phyloP scores from a whole-genome alignment of 345 rosid genomes.

The Anacardium occidentale region DNA sequence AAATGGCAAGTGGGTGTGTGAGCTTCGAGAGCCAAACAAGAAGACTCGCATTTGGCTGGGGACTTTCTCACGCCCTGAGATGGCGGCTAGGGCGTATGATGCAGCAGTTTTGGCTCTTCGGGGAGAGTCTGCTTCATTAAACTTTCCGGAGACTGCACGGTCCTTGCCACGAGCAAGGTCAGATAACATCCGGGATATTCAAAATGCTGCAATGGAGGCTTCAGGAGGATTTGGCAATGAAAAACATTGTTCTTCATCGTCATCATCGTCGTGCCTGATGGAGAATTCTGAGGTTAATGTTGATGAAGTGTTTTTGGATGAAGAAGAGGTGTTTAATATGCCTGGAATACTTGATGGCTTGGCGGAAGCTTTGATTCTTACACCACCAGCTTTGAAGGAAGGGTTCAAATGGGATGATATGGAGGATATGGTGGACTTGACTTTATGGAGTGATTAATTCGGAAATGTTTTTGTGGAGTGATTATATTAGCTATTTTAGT shows the following conservation, averaged over 20 bases:
- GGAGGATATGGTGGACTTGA: conserved; percentile 33
- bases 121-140: conserved; percentile 38
- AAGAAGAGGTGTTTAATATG: conserved; percentile 65
- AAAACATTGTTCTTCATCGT: conserved; percentile 4
- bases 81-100: conserved; percentile 55
- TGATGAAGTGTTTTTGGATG: conserved; percentile 32
- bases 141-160: conserved; percentile 40
- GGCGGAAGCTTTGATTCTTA: conserved; percentile 60
- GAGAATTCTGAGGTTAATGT: conserved; percentile 1
- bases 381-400: conserved; percentile 44
- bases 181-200: conserved; percentile 38
- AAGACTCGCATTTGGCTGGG: conserved; percentile 52
- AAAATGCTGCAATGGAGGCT: conserved; percentile 39
- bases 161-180: conserved; percentile 38
- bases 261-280: not conserved
- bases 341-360: conserved; percentile 46
- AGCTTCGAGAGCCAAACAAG: conserved; percentile 41
- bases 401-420: conserved; percentile 41
- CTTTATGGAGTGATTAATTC: conserved; percentile 43
- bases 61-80: conserved; percentile 41
- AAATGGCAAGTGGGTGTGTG: conserved; percentile 62
- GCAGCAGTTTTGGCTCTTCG: conserved; percentile 45
- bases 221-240: conserved; percentile 16
- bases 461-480: no score
- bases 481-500: no score